Evolutionary conservation across 2,329 filamentous ascomycete genomes (phyloP).

Genomic region (Colletotrichum sp.): DNA sequence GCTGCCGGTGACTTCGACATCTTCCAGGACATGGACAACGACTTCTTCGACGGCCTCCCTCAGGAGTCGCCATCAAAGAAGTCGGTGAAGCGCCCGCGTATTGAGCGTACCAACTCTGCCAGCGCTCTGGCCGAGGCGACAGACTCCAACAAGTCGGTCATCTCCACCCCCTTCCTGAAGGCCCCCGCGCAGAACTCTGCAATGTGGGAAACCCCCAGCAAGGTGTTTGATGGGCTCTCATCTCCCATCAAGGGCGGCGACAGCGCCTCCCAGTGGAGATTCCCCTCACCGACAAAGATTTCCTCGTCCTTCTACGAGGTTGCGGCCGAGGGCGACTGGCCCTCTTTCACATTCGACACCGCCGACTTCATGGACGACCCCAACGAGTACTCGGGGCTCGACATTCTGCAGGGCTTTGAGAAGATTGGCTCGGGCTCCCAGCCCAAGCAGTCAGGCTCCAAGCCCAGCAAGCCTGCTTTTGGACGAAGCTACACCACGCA

Average conservation of each 20-base stretch:
- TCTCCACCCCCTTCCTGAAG: constrained; percentile 57
- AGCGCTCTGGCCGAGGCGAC: constrained; percentile 68
- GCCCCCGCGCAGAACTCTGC: constrained; percentile 44
- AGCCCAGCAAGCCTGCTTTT: constrained; percentile 37
- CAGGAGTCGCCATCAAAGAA: constrained; percentile 72
- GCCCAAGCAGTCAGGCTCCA: constrained; percentile 33
- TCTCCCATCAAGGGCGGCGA: constrained; percentile 58
- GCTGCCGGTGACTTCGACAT: constrained; percentile 67
- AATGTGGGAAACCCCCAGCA: constrained; percentile 61
- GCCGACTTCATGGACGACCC: constrained; percentile 64
- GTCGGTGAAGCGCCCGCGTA: constrained; percentile 61
- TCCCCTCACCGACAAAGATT: constrained; percentile 58
- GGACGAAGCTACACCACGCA: constrained; percentile 42
- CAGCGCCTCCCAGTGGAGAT: constrained; percentile 21
- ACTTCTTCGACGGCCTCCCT: constrained; percentile 32
- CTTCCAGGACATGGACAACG: constrained; percentile 54
- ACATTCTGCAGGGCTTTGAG: constrained; percentile 78
- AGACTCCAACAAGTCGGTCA: constrained; percentile 54
- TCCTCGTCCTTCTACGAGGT: constrained; percentile 35
- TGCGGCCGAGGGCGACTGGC: constrained; percentile 44
- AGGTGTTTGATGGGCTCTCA: constrained; percentile 57
- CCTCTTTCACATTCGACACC: constrained; percentile 42
- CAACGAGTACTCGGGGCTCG: constrained; percentile 65
- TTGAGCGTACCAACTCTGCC: constrained; percentile 68
- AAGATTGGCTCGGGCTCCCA: constrained; percentile 66